Conservation (phyloP, 768 basidiomycete genomes). For the Aureoboletus auriporus region DNA sequence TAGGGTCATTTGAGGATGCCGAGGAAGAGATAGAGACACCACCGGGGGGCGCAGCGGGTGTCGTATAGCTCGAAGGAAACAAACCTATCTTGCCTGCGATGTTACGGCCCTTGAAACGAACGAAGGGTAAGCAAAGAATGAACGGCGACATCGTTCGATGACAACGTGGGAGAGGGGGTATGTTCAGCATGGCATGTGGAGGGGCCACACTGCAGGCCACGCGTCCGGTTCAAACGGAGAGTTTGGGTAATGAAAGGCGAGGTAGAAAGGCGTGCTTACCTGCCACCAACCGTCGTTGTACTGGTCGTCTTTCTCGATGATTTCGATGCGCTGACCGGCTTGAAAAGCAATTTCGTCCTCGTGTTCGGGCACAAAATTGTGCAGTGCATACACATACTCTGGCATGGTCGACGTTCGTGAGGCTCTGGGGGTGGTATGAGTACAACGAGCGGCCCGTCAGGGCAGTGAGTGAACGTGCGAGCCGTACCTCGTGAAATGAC, state of each 20-base stretch:
- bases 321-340: constrained; percentile 83
- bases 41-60: constrained; percentile 45
- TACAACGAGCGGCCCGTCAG: no score
- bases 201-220: constrained; percentile 5
- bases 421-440: no score
- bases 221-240: not conserved
- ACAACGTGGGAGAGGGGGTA: constrained; percentile 14
- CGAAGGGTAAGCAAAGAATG: constrained; percentile 20
- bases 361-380: constrained; percentile 88
- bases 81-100: constrained; percentile 77
- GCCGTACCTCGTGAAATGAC: not conserved
- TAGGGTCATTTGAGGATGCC: constrained; percentile 22
- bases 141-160: constrained; percentile 19
- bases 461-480: no score
- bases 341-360: constrained; percentile 88
- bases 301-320: constrained; percentile 89
- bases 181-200: constrained; percentile 3
- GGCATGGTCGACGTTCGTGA: constrained; percentile 43
- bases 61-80: constrained; percentile 88
- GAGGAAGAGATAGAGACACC: constrained; percentile 25
- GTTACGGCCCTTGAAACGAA: constrained; percentile 68
- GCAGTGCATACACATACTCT: constrained; percentile 83
- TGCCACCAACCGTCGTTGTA: constrained; percentile 98
- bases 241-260: constrained; percentile 8
- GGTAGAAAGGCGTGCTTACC: constrained; percentile 34